These are phyloP conservation scores for Elsinoe necatrix DNA, from an alignment of 2,329 filamentous ascomycete genomes.

Conservation along the genomic window DNA sequence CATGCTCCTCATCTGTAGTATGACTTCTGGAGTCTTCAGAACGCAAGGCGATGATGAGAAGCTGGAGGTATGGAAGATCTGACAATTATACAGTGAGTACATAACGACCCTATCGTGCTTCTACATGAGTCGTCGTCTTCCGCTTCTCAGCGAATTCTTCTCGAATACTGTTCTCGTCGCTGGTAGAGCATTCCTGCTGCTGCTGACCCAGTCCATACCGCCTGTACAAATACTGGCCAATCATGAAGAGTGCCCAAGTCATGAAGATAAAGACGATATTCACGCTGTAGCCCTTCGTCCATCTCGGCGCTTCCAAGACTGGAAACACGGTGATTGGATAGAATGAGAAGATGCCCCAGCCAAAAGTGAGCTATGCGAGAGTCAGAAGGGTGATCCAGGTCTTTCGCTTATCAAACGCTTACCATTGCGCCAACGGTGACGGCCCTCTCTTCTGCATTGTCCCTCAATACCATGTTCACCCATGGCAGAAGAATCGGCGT, in stretches of 20 bases:
- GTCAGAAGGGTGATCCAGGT: background rate
- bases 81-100: background rate
- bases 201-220: slow-evolving; percentile 3
- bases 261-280: background rate
- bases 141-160: background rate
- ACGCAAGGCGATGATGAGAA: too few relatives aligned
- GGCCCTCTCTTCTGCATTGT: slow-evolving; percentile 2
- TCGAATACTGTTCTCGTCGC: background rate
- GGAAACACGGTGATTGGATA: slow-evolving; percentile 3
- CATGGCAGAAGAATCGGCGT: background rate
- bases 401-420: too few relatives aligned
- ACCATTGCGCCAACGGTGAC: background rate
- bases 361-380: background rate
- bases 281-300: slow-evolving; percentile 7
- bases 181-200: background rate
- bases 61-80: too few relatives aligned
- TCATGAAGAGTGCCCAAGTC: slow-evolving; percentile 1
- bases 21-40: too few relatives aligned
- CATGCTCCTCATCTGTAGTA: background rate
- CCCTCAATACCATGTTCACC: slow-evolving; percentile 1
- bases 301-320: background rate
- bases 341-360: slow-evolving; percentile 8
- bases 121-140: background rate
- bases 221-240: background rate
- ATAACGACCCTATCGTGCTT: background rate